Conservation (phyloP, 2,329 filamentous ascomycete species). For the Pestalotiopsis fici region DNA sequence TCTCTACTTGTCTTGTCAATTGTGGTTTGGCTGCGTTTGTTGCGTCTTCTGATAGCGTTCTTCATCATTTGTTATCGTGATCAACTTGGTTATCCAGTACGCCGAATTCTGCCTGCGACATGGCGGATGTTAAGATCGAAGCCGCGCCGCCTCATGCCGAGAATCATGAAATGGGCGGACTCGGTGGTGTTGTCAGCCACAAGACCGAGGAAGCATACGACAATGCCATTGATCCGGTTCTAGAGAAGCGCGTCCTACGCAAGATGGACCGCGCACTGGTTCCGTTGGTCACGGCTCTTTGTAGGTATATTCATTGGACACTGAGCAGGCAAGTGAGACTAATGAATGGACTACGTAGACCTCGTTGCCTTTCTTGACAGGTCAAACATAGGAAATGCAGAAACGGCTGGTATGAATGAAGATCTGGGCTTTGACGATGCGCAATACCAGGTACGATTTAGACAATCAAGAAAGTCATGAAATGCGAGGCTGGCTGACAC, state of each 20-base stretch:
- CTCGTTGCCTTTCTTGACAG: conserved; percentile 38
- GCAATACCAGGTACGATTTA: conserved; percentile 34
- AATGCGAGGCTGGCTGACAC: conserved; percentile 2
- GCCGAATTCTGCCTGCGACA: neutral
- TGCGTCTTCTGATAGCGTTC: neutral
- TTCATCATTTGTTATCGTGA: neutral
- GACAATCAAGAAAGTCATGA: too few relatives aligned
- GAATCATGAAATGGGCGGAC: neutral
- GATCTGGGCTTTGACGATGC: conserved; percentile 36
- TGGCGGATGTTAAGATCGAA: neutral
- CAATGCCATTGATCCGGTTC: conserved; percentile 12
- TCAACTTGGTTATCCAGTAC: neutral
- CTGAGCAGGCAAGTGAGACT: neutral
- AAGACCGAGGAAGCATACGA: neutral
- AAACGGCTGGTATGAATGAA: conserved; percentile 35
- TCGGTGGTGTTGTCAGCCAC: neutral
- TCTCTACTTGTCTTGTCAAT: neutral
- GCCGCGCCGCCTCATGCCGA: neutral
- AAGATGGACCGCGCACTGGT: conserved; percentile 34
- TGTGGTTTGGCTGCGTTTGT: too few relatives aligned
- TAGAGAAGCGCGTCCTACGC: conserved; percentile 32
- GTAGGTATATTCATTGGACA: conserved; percentile 16
- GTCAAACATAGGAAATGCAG: conserved; percentile 40
- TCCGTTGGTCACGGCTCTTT: conserved; percentile 31
- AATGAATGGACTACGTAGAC: conserved; percentile 18